Base-by-base conservation (phyloP, 352 stramenopile genomes). In the Pythium oligandrum region DNA sequence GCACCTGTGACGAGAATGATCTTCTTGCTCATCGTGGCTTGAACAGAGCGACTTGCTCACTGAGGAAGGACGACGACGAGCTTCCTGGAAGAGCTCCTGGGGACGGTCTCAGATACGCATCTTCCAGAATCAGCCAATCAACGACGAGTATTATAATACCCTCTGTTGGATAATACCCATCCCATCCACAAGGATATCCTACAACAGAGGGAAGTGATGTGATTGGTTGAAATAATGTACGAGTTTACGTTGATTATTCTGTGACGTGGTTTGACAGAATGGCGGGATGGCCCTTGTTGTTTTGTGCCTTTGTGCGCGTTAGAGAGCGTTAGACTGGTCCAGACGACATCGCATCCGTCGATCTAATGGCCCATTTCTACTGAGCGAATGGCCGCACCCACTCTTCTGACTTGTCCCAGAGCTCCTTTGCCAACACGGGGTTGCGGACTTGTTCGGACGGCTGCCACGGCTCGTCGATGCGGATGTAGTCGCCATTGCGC, bases 1-100 rank as follows among this genome's bases (percentile, higher is more conserved):
- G 57, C 58, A 40, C 68, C 68, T 4, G 68, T 77, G 50, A 77
- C 46, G 50, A 77, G 53, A 39, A 68, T 37, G 37, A 65, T 37
- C 4, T 61, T 64, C 49, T 67, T 71, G 48, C 8, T 26, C 17
- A 26, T 26, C 0, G 17, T 26, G 17, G 17, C 17, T 26, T 26
- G 17, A 26, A 26, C 17, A 26, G 17, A 26, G 17, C 17, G 17
- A 26, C 17, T 26, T 26, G 17, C 17, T 39, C 35, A 43, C 17
- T 26, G 17, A 26, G 17, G 17, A 26, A 26, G 17, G 17, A 26
- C n/a, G n/a, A n/a, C n/a, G n/a, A 26, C 17, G 17, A 26, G 17
- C 17, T 26, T 26, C 17, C 17, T 26, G 17, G 17, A 26, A 26
- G 17, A 26, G 17, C 17, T 26, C 17, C 17, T 26, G 17, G 17